Evolutionary conservation across 768 basidiomycete species (phyloP), one percentile per base, ranked within the genome.

Genomic region (Psilocybe sp.): DNA sequence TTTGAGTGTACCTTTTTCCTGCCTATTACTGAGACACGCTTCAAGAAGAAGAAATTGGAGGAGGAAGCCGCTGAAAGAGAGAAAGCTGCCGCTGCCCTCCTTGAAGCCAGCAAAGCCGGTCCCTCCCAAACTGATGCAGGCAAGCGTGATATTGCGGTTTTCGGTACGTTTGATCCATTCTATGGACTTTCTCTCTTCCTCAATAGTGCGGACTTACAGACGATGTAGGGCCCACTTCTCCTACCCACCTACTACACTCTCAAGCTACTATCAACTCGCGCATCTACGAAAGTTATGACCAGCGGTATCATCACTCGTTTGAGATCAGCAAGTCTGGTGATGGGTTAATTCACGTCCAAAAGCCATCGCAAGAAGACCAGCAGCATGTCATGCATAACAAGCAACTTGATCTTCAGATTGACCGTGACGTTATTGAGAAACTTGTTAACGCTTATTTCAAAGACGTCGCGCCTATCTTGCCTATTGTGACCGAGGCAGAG

Each of bases 1-100:
- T 91, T 94, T 58, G 92, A 96, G 56, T 97, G 96, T 66, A 97
- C 95, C 5, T 97, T 95, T 71, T 96, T 97, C 76, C 82, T 98
- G 11, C 97, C 97, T 36, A 99, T 99, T 59, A 92, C 96, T 9
- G 97, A 98, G 68, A 99, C 97, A 0, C 86, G 97, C 15, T 99
- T 98, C 79, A 98, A 98, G 74, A 97, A 97, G 76, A 93, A 93
- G 73, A 87, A 89, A 57, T 50, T 84, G 39, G 89, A 93, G 60
- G 85, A 90, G 59, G 88, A 88, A 45, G 69, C 73, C 2, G 69
- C 71, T 0, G 73, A 73, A 31, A 70, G 70, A 38, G 73, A 72
- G 43, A 73, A 75, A 44, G 19, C 55, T 11, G 53, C 53, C 10
- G 32, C 55, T 7, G 44, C 52, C 14, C 42, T 42, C 6, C 51